phyloP scores from a whole-genome alignment of 2,329 filamentous ascomycete species.

The Uncinocarpus reesii region DNA sequence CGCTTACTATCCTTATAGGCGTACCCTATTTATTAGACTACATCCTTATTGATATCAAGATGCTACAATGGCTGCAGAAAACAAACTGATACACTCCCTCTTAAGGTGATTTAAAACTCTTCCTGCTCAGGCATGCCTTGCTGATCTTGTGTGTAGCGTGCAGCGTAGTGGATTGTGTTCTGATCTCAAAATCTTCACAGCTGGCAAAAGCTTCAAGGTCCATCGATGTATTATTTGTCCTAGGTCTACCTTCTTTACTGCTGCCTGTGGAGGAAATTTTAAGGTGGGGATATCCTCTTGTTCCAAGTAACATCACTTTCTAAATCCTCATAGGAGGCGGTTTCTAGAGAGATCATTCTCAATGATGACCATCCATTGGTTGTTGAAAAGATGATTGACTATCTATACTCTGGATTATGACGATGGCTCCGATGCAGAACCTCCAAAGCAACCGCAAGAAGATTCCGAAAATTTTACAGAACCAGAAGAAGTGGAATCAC shows the following conservation, averaged over 20 bases:
- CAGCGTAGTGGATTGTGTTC: constrained; percentile 11
- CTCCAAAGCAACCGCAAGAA: neutral
- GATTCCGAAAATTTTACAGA: neutral
- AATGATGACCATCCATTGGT: constrained; percentile 11
- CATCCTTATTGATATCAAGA: too few relatives aligned
- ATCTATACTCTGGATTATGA: constrained; percentile 10
- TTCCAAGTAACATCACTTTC: neutral
- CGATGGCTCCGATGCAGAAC: neutral
- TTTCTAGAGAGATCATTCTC: constrained; percentile 11
- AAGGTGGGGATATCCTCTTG: constrained; percentile 8
- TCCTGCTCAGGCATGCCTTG: neutral
- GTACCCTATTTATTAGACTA: too few relatives aligned
- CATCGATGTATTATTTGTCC: constrained; percentile 19
- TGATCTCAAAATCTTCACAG: constrained; percentile 16
- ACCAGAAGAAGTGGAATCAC: neutral
- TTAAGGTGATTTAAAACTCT: neutral
- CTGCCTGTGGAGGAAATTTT: constrained; percentile 15
- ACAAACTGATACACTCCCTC: too few relatives aligned
- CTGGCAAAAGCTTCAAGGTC: constrained; percentile 15
- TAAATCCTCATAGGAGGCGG: constrained; percentile 10
- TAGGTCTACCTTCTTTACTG: constrained; percentile 16
- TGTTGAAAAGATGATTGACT: constrained; percentile 14
- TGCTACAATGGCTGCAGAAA: too few relatives aligned
- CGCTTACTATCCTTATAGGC: too few relatives aligned
- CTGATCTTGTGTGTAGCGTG: neutral